These are phyloP conservation scores for Talaromyces sp. DNA, from an alignment of 2,329 filamentous ascomycete species.

Conservation along the genomic window DNA sequence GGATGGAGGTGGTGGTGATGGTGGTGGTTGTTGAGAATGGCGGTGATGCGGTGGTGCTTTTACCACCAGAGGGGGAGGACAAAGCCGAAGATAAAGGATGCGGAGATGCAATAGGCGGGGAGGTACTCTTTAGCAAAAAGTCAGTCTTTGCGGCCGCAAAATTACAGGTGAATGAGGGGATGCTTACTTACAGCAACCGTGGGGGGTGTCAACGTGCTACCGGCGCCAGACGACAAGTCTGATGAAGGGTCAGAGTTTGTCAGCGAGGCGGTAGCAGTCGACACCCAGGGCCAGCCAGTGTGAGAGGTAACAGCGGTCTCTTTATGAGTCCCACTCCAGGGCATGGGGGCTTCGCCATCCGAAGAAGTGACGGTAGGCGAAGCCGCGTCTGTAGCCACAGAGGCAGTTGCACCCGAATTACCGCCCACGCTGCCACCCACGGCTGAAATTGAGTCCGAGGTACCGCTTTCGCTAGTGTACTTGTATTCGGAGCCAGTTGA, in stretches of 20 bases:
- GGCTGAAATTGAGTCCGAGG: constrained; percentile 76
- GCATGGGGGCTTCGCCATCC: constrained; percentile 60
- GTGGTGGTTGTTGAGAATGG: not conserved
- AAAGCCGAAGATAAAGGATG: constrained; percentile 42
- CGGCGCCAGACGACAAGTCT: constrained; percentile 74
- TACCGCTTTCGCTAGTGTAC: constrained; percentile 74
- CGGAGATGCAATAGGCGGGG: constrained; percentile 51
- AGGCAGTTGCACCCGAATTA: constrained; percentile 43
- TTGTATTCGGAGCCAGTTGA: constrained; percentile 82
- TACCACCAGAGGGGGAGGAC: constrained; percentile 45
- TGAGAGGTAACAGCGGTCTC: constrained; percentile 48
- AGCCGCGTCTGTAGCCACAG: constrained; percentile 50
- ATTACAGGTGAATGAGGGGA: constrained; percentile 21
- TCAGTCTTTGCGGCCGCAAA: constrained; percentile 14
- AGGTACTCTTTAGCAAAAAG: constrained; percentile 40
- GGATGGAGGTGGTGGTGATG: not conserved
- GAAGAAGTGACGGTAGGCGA: constrained; percentile 53
- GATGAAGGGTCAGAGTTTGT: constrained; percentile 62
- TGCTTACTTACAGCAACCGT: constrained; percentile 64
- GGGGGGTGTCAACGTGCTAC: constrained; percentile 69
- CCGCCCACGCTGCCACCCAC: constrained; percentile 74
- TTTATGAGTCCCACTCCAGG: constrained; percentile 53
- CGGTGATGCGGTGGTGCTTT: constrained; percentile 16
- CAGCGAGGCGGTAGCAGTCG: constrained; percentile 46
- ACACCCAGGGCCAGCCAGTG: constrained; percentile 66